Conservation (phyloP, 345 rosid genomes). For the Populus ilicifolia region DNA sequence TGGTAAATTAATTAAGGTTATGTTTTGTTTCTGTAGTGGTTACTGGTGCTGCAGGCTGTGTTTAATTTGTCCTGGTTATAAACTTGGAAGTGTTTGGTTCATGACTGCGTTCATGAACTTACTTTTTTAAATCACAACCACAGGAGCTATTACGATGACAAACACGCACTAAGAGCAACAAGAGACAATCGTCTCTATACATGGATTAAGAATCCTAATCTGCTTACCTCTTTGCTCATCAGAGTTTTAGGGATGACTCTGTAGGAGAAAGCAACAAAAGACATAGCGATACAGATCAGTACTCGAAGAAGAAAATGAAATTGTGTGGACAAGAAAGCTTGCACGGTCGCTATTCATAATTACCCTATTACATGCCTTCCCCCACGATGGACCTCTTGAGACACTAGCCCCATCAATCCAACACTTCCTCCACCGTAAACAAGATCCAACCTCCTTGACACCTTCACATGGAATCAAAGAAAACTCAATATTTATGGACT, state of each 20-base stretch:
- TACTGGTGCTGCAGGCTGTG: too few relatives aligned
- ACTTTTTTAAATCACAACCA: too few relatives aligned
- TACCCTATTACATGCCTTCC: conserved; percentile 75
- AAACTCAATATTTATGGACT: background rate
- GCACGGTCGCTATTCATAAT: background rate
- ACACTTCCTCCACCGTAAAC: conserved; percentile 77
- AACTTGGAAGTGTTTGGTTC: too few relatives aligned
- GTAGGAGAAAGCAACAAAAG: conserved; percentile 3
- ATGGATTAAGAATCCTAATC: background rate
- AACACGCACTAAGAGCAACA: too few relatives aligned
- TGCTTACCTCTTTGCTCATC: conserved; percentile 71
- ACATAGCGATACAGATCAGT: background rate
- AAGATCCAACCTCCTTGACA: conserved; percentile 50
- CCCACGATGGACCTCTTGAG: conserved; percentile 57
- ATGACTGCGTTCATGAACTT: too few relatives aligned
- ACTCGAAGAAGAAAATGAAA: background rate
- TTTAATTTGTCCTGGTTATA: too few relatives aligned
- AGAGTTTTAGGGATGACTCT: conserved; percentile 86
- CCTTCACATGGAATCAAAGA: conserved; percentile 25
- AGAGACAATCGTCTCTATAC: too few relatives aligned
- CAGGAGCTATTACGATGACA: too few relatives aligned
- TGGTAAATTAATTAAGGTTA: too few relatives aligned
- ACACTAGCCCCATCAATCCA: conserved; percentile 73
- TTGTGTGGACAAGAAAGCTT: background rate
- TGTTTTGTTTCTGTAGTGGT: too few relatives aligned